These are phyloP conservation scores for Neurospora tetrasperma DNA, from an alignment of 495 filamentous ascomycete genomes.

Conservation along the genomic window DNA sequence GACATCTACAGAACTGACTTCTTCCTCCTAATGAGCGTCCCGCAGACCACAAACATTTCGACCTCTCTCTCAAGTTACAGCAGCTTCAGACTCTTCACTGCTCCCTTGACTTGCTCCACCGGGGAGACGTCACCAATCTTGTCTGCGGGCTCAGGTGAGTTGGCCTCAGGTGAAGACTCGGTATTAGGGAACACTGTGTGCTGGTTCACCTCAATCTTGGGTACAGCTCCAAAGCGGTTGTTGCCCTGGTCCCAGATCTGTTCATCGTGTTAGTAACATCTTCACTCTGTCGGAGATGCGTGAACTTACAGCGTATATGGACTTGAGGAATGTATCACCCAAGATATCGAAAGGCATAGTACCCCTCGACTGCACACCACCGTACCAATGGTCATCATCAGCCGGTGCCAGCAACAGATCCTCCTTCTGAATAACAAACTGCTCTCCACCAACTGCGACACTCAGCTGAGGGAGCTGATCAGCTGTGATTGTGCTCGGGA, in stretches of 20 bases:
- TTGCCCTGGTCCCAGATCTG: slow-evolving; percentile 73
- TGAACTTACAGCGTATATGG: slow-evolving; percentile 59
- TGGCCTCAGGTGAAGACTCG: slow-evolving; percentile 8
- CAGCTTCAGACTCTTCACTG: not conserved
- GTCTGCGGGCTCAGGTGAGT: not conserved
- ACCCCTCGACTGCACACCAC: slow-evolving; percentile 66
- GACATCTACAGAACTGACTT: not conserved
- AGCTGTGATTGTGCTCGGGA: slow-evolving; percentile 45
- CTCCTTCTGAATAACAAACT: slow-evolving; percentile 62
- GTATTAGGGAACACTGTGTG: slow-evolving; percentile 26
- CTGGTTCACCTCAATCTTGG: slow-evolving; percentile 49
- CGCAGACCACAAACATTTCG: not conserved
- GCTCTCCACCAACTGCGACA: slow-evolving; percentile 55
- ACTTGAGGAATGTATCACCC: slow-evolving; percentile 65
- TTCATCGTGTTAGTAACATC: not conserved
- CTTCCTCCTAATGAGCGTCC: not conserved
- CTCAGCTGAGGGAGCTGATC: slow-evolving; percentile 56
- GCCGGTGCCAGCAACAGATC: slow-evolving; percentile 56
- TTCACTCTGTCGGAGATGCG: not conserved
- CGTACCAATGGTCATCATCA: slow-evolving; percentile 50
- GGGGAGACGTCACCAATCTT: not conserved
- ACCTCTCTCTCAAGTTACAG: not conserved
- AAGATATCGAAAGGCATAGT: slow-evolving; percentile 59
- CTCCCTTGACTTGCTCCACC: not conserved
- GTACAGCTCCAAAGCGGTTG: slow-evolving; percentile 57